These are phyloP conservation scores for Volutella citrinella DNA, from an alignment of 2,329 filamentous ascomycete genomes.

Conservation along the genomic window DNA sequence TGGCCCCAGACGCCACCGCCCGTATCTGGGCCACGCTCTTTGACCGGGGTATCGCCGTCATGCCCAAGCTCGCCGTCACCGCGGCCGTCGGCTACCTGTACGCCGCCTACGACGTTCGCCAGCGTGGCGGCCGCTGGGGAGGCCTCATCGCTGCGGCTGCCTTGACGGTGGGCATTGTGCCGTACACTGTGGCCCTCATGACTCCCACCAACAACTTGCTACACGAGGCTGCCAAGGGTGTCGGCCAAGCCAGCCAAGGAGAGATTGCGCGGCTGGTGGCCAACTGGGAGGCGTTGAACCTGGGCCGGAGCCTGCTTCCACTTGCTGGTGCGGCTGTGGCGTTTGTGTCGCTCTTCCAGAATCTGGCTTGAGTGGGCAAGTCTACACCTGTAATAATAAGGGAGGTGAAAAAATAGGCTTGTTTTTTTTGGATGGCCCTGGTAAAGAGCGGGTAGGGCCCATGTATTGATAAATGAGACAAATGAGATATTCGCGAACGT, in stretches of 20 bases:
- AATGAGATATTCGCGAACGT: no score
- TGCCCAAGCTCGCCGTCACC: constrained; percentile 34
- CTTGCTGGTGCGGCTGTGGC: constrained; percentile 27
- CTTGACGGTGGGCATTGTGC: constrained; percentile 36
- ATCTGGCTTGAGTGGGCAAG: constrained; percentile 7
- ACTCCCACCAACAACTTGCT: constrained; percentile 33
- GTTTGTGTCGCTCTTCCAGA: constrained; percentile 16
- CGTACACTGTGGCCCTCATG: constrained; percentile 39
- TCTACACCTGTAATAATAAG: no score
- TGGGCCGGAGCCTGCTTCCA: constrained; percentile 29
- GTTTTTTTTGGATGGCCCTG: no score
- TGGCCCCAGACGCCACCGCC: constrained; percentile 27
- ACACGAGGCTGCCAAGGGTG: constrained; percentile 20
- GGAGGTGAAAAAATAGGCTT: no score
- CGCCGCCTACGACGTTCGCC: constrained; percentile 31
- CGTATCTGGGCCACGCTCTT: constrained; percentile 37
- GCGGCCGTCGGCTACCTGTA: constrained; percentile 34
- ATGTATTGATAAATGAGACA: no score
- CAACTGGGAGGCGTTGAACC: constrained; percentile 27
- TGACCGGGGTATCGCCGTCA: constrained; percentile 32
- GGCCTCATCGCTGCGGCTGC: constrained; percentile 30
- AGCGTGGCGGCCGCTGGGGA: constrained; percentile 29
- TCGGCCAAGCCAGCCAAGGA: constrained; percentile 10
- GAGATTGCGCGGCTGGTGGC: constrained; percentile 22
- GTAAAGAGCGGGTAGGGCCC: no score